Evolutionary conservation across 2,329 filamentous ascomycete genomes (phyloP).

Genomic region (Cadophora luteo-olivacea): DNA sequence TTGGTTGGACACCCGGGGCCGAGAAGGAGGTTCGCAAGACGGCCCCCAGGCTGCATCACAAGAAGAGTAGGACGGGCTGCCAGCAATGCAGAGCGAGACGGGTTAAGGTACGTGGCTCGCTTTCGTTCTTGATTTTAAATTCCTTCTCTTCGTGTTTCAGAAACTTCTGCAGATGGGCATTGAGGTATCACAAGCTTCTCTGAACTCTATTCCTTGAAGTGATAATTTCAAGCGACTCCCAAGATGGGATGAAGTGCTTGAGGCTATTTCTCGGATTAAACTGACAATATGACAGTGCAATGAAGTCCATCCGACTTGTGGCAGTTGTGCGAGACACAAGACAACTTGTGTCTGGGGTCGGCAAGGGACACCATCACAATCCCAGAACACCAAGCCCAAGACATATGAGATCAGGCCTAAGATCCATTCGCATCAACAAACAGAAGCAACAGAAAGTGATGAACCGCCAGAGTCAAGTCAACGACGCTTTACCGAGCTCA

Average conservation of each 20-base stretch:
- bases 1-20: conserved; percentile 24
- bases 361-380: conserved; percentile 12
- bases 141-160: not conserved
- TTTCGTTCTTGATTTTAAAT: conserved; percentile 10
- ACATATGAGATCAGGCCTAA: conserved; percentile 19
- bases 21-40: conserved; percentile 20
- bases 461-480: conserved; percentile 28
- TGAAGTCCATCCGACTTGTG: conserved; percentile 35
- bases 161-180: not conserved
- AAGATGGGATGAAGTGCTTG: too few species aligned
- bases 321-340: conserved; percentile 33
- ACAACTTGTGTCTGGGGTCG: conserved; percentile 32
- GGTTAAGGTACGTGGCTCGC: conserved; percentile 42
- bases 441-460: not conserved
- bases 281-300: conserved; percentile 32
- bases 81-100: conserved; percentile 43
- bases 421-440: not conserved
- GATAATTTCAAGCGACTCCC: not conserved
- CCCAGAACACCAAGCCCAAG: conserved; percentile 10
- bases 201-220: not conserved
- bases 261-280: not conserved
- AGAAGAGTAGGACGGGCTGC: conserved; percentile 45
- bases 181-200: too few species aligned
- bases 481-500: conserved; percentile 34
- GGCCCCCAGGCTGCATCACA: conserved; percentile 36